Base-by-base conservation (phyloP, 495 filamentous ascomycete genomes). In the Letharia columbiana region DNA sequence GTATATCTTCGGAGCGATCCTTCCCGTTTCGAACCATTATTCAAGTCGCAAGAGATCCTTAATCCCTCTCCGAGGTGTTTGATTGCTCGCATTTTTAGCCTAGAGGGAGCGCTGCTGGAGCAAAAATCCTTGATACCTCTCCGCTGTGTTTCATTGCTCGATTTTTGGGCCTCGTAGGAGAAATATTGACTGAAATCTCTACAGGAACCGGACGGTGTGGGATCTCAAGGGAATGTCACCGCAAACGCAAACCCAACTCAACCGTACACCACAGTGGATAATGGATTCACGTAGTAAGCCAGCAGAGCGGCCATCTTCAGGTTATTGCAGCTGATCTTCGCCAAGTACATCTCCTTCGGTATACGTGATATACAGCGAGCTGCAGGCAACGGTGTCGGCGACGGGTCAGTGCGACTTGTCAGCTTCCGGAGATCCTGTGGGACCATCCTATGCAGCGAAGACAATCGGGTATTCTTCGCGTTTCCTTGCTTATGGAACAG, bases 221-320 rank as follows among this genome's bases (percentile, higher is more conserved):
- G 5, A 31, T 8, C 10, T 31, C 62, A 49, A 40, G n/a, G 37
- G n/a, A 67, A 67, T 35, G 35, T 49, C n/a, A 64, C 66, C 3
- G 40, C 50, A 42, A 56, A 42, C 31, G 40, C 50, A 42, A 56
- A 42, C 31, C 28, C 49, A 23, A 59, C 39, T 49, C 12, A 60
- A 33, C 37, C 44, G 33, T 68, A 63, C n/a, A 68, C 61, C 41
- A 35, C 31, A 61, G 66, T 68, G 11, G 42, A 62, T 28, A 63
- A 68, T 64, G 66, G 66, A 18, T 68, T 68, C 37, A 68, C 66
- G 18, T 68, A 64, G 66, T 68, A 64, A 64, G 62, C 20, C 12
- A 49, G 18, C 13, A 17, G 15, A 39, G 35, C 31, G 20, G 2
- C 9, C 23, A 20, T 17, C 4, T 35, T 44, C 11, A 9, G 3